A percentile compares a stretch with the other conserved stretches of the same genome.
These are phyloP conservation scores for Russula sp. DNA, from an alignment of 768 basidiomycete genomes.

Conservation along the genomic window DNA sequence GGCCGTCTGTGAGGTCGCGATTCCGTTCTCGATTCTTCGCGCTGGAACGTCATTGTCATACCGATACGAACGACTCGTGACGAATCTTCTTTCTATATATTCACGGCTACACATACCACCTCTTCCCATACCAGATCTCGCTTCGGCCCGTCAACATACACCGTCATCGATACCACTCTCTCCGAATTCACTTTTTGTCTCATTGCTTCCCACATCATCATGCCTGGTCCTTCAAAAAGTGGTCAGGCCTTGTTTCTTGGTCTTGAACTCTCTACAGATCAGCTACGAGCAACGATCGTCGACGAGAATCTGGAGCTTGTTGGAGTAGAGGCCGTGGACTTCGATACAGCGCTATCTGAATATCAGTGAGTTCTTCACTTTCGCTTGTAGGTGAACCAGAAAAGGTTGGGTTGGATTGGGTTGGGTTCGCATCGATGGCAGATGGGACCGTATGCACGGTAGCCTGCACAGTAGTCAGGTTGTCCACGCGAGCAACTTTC, in stretches of 20 bases:
- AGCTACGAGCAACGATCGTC: slow-evolving; percentile 74
- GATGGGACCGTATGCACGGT: neutral
- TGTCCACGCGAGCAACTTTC: neutral
- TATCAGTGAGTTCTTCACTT: slow-evolving; percentile 55
- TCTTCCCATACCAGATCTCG: neutral
- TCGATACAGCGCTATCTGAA: slow-evolving; percentile 71
- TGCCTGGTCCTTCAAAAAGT: slow-evolving; percentile 30
- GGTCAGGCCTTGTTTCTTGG: slow-evolving; percentile 67
- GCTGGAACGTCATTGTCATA: neutral
- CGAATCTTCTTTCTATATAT: neutral
- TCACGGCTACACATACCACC: slow-evolving; percentile 1
- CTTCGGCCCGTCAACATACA: neutral
- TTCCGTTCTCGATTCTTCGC: slow-evolving; percentile 3
- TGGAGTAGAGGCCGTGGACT: slow-evolving; percentile 76
- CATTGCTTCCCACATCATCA: neutral
- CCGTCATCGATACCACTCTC: neutral
- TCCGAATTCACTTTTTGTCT: neutral
- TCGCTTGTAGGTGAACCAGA: neutral
- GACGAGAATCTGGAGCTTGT: slow-evolving; percentile 78
- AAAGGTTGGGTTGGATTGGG: neutral
- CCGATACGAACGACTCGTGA: slow-evolving; percentile 8
- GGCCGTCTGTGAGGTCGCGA: neutral
- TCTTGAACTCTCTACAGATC: slow-evolving; percentile 79
- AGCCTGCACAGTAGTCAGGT: neutral
- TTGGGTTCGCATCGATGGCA: neutral